Percentiles rank a stretch among this genome's conserved stretches.
Conservation (phyloP, 1,139 yeast species). For the Williopsis jadinii region DNA sequence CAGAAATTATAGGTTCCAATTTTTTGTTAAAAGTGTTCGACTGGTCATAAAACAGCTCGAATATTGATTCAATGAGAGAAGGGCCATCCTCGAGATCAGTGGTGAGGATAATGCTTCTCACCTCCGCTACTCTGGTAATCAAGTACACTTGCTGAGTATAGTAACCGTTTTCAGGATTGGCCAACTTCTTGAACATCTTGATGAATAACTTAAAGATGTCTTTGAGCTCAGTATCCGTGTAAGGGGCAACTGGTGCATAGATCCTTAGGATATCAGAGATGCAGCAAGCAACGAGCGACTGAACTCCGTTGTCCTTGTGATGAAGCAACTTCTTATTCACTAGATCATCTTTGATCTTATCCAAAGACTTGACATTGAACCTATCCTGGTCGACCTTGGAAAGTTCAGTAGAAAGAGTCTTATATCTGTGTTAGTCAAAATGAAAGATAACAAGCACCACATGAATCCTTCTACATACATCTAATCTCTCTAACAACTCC, state of each 20-base stretch:
- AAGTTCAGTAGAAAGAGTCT: conserved; percentile 53
- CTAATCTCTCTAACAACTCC: conserved; percentile 42
- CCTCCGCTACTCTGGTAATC: conserved; percentile 67
- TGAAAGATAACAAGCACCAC: not conserved
- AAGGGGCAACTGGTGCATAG: conserved; percentile 92
- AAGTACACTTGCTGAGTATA: conserved; percentile 62
- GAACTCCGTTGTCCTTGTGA: conserved; percentile 64
- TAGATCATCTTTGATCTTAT: conserved; percentile 43
- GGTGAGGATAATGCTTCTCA: conserved; percentile 68
- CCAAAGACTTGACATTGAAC: conserved; percentile 39
- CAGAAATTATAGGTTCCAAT: conserved; percentile 55
- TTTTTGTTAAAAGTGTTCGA: conserved; percentile 32
- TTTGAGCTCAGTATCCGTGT: conserved; percentile 53
- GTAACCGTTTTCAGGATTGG: conserved; percentile 56
- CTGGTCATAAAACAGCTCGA: conserved; percentile 57
- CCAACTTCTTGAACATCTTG: conserved; percentile 51
- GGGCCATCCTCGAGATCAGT: conserved; percentile 68
- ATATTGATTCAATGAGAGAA: conserved; percentile 45
- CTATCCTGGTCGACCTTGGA: conserved; percentile 55
- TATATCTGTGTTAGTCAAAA: conserved; percentile 6
- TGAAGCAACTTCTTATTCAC: conserved; percentile 50
- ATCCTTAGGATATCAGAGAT: conserved; percentile 69
- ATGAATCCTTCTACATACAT: conserved; percentile 12
- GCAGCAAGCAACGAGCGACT: conserved; percentile 67
- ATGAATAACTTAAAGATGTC: conserved; percentile 59